Evolutionary conservation across 805 yeast genomes (phyloP), one percentile per base, ranked within the genome.

Genomic region (Zygosaccharomyces bailii): DNA sequence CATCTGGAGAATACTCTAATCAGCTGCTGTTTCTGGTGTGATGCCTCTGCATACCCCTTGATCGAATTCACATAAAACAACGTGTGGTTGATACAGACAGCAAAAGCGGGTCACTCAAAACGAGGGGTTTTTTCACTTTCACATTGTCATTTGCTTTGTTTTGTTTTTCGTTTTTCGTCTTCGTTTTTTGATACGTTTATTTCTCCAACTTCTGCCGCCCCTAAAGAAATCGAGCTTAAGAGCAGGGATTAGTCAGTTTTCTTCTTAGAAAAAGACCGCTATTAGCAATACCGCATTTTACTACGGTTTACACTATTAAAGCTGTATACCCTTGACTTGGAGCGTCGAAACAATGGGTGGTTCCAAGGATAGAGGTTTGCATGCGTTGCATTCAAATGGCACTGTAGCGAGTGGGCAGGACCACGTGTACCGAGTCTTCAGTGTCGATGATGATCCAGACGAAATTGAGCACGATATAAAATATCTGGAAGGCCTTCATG

Each of bases 361-460:
- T 5, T 16, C 51, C 9, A 48, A 48, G 43, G 51, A 48, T 31
- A 44, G 37, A 21, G 48, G 45, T 9, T 33, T 46, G 30, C 43
- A 42, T 18, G 35, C 50, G 17, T 34, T 48, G 39, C 40, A 48
- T 44, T 45, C 61, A 50, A 24, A 63, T 47, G 46, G 63, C 43
- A 41, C 57, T 42, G 47, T 57, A 25, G 48, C 60, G 45, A 37
- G 35, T 34, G 44, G 45, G 21, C 52, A 54, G 13, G 59, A 57
- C 34, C 56, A 51, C 49, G 46, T 59, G 24, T 65, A 61, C 39
- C 60, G 70, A 34, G 62, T 84, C 0, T 87, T 82, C 60, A 80
- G 89, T 27, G 95, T 86, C 0, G 96, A 87, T 59, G 96, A 87
- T 61, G 88, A 84, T 55, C 78, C 84, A 34, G 77, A 78, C 50